Conservation (phyloP, 2,329 filamentous ascomycete genomes). For the Emericellopsis atlantica region DNA sequence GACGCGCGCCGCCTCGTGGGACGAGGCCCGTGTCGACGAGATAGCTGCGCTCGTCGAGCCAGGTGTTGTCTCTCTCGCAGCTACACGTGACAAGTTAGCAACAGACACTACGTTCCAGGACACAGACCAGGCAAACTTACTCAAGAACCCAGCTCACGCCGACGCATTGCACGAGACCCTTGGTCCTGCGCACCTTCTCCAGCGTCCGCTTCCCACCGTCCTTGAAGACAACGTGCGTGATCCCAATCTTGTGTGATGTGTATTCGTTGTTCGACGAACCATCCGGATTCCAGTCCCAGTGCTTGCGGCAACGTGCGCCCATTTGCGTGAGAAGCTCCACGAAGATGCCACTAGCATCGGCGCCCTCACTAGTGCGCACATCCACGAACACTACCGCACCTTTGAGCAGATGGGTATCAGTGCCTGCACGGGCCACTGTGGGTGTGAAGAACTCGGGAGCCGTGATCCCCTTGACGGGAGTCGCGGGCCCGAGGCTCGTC, state of each 20-base stretch:
- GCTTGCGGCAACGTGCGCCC: conserved; percentile 67
- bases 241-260: conserved; percentile 45
- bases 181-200: conserved; percentile 63
- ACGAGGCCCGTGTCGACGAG: conserved; percentile 53
- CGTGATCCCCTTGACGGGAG: conserved; percentile 1
- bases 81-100: conserved; percentile 21
- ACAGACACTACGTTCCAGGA: background rate
- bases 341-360: conserved; percentile 71
- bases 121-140: conserved; percentile 36
- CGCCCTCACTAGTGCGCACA: conserved; percentile 70
- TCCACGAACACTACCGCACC: conserved; percentile 75
- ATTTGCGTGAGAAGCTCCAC: conserved; percentile 67
- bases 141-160: conserved; percentile 83
- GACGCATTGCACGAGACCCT: conserved; percentile 71
- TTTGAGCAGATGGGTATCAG: conserved; percentile 42
- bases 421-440: conserved; percentile 32
- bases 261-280: conserved; percentile 20
- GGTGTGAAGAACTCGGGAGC: conserved; percentile 6
- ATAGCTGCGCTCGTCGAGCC: conserved; percentile 63
- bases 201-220: conserved; percentile 71
- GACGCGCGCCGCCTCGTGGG: conserved; percentile 57
- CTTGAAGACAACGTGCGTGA: conserved; percentile 86
- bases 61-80: conserved; percentile 63
- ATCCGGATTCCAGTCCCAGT: conserved; percentile 59
- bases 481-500: conserved; percentile 7